phyloP scores from a whole-genome alignment of 306 rosid species.

The Leucaena leucocephala region DNA sequence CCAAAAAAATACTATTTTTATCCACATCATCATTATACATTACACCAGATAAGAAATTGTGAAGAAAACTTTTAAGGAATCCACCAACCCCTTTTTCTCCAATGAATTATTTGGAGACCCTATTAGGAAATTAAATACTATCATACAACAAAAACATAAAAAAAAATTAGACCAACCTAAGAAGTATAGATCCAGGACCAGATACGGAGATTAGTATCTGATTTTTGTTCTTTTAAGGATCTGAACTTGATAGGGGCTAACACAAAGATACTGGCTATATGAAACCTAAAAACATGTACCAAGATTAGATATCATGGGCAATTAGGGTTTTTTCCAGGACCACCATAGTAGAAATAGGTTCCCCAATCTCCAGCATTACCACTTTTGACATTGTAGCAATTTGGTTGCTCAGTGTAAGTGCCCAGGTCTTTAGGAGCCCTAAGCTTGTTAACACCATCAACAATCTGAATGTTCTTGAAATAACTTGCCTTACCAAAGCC shows the following conservation, averaged over 20 bases:
- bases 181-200: neutral
- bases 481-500: slow-evolving; percentile 62
- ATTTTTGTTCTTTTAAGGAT: neutral
- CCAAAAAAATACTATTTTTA: slow-evolving; percentile 32
- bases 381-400: slow-evolving; percentile 52
- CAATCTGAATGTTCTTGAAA: slow-evolving; percentile 55
- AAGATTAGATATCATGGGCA: slow-evolving; percentile 34
- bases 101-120: slow-evolving; percentile 53
- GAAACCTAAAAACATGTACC: slow-evolving; percentile 25
- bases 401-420: slow-evolving; percentile 51
- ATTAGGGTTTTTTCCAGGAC: slow-evolving; percentile 55
- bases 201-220: neutral
- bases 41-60: slow-evolving; percentile 40
- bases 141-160: slow-evolving; percentile 27
- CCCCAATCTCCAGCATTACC: slow-evolving; percentile 61
- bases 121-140: slow-evolving; percentile 30
- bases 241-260: slow-evolving; percentile 2
- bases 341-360: slow-evolving; percentile 58
- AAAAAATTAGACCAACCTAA: slow-evolving; percentile 25
- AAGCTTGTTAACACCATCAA: slow-evolving; percentile 55
- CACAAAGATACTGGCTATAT: slow-evolving; percentile 44
- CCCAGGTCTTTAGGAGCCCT: slow-evolving; percentile 54
- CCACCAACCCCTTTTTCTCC: slow-evolving; percentile 45
- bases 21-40: slow-evolving; percentile 29
- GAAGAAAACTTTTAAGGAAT: slow-evolving; percentile 32